A percentile compares a stretch with the other conserved stretches of the same genome.
These are phyloP conservation scores for Nemania serpens DNA, from an alignment of 2,329 filamentous ascomycete genomes.

Conservation along the genomic window DNA sequence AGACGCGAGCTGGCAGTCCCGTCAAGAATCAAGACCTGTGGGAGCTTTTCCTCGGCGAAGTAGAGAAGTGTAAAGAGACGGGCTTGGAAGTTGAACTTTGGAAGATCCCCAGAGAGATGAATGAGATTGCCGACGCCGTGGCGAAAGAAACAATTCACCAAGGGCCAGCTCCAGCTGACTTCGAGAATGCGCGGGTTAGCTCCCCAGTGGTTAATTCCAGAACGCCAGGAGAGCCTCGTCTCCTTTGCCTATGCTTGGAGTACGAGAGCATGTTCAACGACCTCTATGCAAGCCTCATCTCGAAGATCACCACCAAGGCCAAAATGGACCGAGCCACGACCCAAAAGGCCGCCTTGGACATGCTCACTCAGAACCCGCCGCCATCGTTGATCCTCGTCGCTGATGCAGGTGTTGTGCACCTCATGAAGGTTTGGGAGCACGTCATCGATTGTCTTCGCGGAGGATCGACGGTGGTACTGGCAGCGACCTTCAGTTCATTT, in stretches of 20 bases:
- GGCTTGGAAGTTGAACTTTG: conserved; percentile 49
- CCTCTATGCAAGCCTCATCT: conserved; percentile 19
- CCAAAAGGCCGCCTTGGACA: conserved; percentile 20
- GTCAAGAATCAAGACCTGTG: conserved; percentile 59
- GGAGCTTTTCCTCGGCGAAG: conserved; percentile 49
- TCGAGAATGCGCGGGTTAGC: conserved; percentile 8
- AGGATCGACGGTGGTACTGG: conserved; percentile 23
- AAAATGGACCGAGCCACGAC: conserved; percentile 24
- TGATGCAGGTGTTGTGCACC: conserved; percentile 13
- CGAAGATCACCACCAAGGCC: conserved; percentile 20
- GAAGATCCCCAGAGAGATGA: conserved; percentile 49
- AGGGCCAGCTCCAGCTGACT: conserved; percentile 15
- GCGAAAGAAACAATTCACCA: conserved; percentile 42
- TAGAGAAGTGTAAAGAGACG: conserved; percentile 41
- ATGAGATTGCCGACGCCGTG: conserved; percentile 40
- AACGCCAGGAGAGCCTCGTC: conserved; percentile 7
- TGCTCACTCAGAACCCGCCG: conserved; percentile 21
- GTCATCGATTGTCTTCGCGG: conserved; percentile 22
- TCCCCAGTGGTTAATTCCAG: conserved; percentile 10
- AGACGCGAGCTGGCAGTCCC: conserved; percentile 34
- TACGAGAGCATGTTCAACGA: conserved; percentile 23
- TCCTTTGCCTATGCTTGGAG: conserved; percentile 25
- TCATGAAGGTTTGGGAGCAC: conserved; percentile 25
- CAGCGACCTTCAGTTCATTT: conserved; percentile 22
- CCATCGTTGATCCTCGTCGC: conserved; percentile 20